Conservation (phyloP, 495 filamentous ascomycete genomes). For the Lophium mytilinum region DNA sequence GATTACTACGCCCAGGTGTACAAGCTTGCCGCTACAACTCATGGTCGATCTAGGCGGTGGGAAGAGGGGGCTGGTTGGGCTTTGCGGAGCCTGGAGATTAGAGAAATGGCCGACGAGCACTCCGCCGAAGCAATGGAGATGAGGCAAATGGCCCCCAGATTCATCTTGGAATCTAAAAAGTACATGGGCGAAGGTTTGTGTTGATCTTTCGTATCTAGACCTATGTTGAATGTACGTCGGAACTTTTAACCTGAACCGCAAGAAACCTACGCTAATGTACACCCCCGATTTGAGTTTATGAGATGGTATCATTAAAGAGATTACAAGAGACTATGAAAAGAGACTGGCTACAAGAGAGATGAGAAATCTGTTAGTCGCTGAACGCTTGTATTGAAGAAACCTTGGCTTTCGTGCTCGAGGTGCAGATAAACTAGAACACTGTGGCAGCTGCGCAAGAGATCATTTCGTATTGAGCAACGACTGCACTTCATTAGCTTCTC, state of each 20-base stretch:
- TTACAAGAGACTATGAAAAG: too few relatives aligned
- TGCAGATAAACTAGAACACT: not conserved
- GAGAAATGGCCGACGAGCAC: constrained; percentile 5
- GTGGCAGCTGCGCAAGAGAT: not conserved
- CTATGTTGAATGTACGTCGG: too few relatives aligned
- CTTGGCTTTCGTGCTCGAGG: not conserved
- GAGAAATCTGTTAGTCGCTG: too few relatives aligned
- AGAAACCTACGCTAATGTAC: too few relatives aligned
- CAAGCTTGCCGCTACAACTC: constrained; percentile 8
- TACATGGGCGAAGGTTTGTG: not conserved
- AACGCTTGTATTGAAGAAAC: too few relatives aligned
- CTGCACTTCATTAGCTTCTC: not conserved
- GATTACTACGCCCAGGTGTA: constrained; percentile 18
- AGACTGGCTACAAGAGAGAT: too few relatives aligned
- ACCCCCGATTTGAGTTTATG: too few relatives aligned
- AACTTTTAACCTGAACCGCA: too few relatives aligned
- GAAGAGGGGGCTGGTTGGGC: constrained; percentile 6
- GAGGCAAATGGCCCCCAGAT: constrained; percentile 1
- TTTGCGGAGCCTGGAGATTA: constrained; percentile 2
- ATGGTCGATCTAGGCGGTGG: constrained; percentile 5
- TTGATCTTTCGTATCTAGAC: too few relatives aligned
- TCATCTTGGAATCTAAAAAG: not conserved
- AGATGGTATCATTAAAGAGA: too few relatives aligned
- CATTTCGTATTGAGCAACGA: not conserved
- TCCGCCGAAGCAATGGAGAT: constrained; percentile 8